These are phyloP conservation scores for Nyctanthes arbortristis DNA, from an alignment of 257 asterid species.

Conservation along the genomic window DNA sequence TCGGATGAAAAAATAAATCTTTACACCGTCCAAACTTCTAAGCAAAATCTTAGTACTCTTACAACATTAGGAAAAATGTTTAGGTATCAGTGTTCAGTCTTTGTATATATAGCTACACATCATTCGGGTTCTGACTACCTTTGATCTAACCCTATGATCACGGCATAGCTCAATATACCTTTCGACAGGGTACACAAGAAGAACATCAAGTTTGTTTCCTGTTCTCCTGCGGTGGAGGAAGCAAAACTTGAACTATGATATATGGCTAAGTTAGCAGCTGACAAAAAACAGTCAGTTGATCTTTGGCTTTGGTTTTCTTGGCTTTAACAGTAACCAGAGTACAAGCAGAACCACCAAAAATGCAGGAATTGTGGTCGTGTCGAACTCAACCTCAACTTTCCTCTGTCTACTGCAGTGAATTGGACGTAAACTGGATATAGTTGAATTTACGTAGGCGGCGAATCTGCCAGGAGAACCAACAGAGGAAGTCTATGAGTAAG, in stretches of 20 bases:
- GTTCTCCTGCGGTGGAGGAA: constrained; percentile 10
- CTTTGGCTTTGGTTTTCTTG: constrained; percentile 86
- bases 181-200: neutral
- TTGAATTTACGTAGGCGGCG: constrained; percentile 60
- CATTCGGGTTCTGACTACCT: constrained; percentile 13
- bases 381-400: constrained; percentile 77
- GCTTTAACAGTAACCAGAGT: constrained; percentile 78
- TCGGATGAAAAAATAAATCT: neutral
- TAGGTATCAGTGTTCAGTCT: no score
- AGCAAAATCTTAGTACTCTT: neutral
- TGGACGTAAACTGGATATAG: constrained; percentile 71
- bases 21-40: neutral
- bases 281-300: constrained; percentile 58
- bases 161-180: neutral
- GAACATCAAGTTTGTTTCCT: neutral
- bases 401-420: constrained; percentile 86
- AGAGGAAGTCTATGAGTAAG: constrained; percentile 8
- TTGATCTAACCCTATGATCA: constrained; percentile 27
- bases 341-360: constrained; percentile 60
- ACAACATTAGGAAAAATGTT: neutral
- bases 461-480: constrained; percentile 59
- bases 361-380: constrained; percentile 87
- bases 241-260: constrained; percentile 9
- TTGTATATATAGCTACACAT: neutral
- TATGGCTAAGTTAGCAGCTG: constrained; percentile 2